Percentiles rank a stretch among this genome's conserved stretches.
Conservation (phyloP, 2,329 filamentous ascomycete species). For the Ophidiomyces ophidiicola region DNA sequence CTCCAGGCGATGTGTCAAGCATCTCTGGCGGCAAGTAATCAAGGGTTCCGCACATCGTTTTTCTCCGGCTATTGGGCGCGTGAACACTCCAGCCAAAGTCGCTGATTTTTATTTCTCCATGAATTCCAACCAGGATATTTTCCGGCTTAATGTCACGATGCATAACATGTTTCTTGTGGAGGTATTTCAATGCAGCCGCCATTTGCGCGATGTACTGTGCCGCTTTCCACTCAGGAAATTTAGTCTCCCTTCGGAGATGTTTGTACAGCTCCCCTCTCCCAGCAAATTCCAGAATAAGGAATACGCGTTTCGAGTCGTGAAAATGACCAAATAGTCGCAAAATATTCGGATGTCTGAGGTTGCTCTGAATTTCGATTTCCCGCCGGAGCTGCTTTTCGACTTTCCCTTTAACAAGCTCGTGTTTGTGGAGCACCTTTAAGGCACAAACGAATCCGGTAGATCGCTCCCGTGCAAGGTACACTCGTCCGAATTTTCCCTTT, state of each 20-base stretch:
- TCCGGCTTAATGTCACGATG: constrained; percentile 96
- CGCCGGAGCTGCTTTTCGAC: constrained; percentile 80
- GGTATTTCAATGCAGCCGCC: constrained; percentile 76
- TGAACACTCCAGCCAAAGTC: constrained; percentile 99
- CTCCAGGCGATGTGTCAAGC: constrained; percentile 66
- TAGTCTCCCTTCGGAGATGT: constrained; percentile 63
- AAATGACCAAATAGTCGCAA: constrained; percentile 76
- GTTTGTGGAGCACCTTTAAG: constrained; percentile 76
- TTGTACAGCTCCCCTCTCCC: constrained; percentile 81
- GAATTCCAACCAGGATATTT: constrained; percentile 90
- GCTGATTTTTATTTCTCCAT: constrained; percentile 96
- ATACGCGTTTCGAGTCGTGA: constrained; percentile 77
- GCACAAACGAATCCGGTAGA: constrained; percentile 72
- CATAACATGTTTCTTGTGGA: constrained; percentile 95
- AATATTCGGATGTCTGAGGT: constrained; percentile 76
- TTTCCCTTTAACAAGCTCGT: constrained; percentile 63
- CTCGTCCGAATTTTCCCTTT: constrained; percentile 77
- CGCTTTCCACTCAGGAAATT: constrained; percentile 75
- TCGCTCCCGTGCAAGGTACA: constrained; percentile 73
- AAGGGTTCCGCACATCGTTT: constrained; percentile 93
- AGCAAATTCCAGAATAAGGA: constrained; percentile 76
- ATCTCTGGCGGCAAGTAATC: constrained; percentile 98
- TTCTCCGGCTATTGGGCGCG: constrained; percentile 82
- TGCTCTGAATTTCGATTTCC: constrained; percentile 82
- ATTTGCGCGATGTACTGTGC: constrained; percentile 82